These are phyloP conservation scores for Geosmithia putterillii DNA, from an alignment of 2,329 filamentous ascomycete genomes.

Conservation along the genomic window DNA sequence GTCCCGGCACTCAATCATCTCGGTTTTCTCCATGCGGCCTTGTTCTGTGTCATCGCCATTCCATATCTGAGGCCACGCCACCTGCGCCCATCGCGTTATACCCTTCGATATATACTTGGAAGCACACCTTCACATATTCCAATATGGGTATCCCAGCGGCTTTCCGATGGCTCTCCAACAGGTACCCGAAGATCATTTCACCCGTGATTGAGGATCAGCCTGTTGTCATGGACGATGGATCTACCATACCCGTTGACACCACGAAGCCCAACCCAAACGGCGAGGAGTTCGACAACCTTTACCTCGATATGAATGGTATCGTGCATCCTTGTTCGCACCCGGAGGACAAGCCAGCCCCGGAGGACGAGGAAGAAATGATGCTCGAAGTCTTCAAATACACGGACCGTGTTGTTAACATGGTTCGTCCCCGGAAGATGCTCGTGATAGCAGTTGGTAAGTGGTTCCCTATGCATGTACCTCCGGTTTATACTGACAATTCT, in stretches of 20 bases:
- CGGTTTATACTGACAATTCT: slow-evolving; percentile 11
- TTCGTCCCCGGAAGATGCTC: slow-evolving; percentile 84
- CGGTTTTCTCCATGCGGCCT: neutral
- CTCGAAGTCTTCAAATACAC: slow-evolving; percentile 95
- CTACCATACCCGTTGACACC: slow-evolving; percentile 72
- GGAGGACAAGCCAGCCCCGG: slow-evolving; percentile 80
- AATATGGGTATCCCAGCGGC: slow-evolving; percentile 88
- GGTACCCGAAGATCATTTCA: slow-evolving; percentile 95
- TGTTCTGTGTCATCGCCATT: neutral
- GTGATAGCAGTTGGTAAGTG: slow-evolving; percentile 89
- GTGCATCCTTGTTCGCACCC: slow-evolving; percentile 98
- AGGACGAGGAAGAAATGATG: slow-evolving; percentile 99
- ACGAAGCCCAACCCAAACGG: slow-evolving; percentile 86
- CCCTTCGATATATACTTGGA: neutral
- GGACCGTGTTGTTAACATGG: slow-evolving; percentile 98
- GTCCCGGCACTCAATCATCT: neutral
- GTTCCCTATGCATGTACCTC: neutral
- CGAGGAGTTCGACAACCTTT: slow-evolving; percentile 95
- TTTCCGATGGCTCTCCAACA: slow-evolving; percentile 92
- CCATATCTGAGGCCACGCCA: neutral
- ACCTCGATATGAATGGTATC: slow-evolving; percentile 99
- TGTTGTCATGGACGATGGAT: slow-evolving; percentile 67
- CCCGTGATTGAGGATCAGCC: slow-evolving; percentile 80
- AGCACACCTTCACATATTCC: slow-evolving; percentile 3
- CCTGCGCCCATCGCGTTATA: neutral